phyloP scores from a whole-genome alignment of 1,284 basidiomycete species.

The Puccinia novopanici region DNA sequence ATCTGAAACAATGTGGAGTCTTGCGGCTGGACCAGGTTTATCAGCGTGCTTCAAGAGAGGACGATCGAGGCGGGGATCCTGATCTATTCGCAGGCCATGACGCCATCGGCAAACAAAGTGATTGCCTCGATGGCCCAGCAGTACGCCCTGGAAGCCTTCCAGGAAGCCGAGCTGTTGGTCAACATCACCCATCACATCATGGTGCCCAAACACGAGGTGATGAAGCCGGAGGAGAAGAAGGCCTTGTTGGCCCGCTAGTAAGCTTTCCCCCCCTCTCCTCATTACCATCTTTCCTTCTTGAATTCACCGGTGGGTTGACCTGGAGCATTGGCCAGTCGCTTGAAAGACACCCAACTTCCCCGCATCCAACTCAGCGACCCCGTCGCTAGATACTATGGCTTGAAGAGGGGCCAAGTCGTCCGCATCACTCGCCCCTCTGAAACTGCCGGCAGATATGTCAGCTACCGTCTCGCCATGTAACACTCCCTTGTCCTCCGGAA shows the following conservation, averaged over 20 bases:
- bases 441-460: conserved; percentile 91
- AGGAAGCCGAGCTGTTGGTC: conserved; percentile 91
- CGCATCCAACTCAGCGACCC: conserved; percentile 95
- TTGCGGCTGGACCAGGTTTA: conserved; percentile 75
- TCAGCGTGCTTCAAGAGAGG: conserved; percentile 83
- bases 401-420: conserved; percentile 92
- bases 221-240: conserved; percentile 83
- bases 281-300: background rate
- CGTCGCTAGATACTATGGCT: conserved; percentile 94
- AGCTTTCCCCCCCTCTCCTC: conserved; percentile 59
- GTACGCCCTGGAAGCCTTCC: conserved; percentile 92
- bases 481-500: background rate
- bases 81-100: conserved; percentile 94
- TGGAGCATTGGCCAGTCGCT: too few species aligned
- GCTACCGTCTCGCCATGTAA: conserved; percentile 70
- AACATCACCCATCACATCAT: conserved; percentile 93
- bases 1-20: too few species aligned
- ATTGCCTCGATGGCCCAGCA: conserved; percentile 81
- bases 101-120: conserved; percentile 90
- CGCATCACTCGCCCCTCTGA: conserved; percentile 97
- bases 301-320: too few species aligned
- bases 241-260: conserved; percentile 87
- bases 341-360: conserved; percentile 97
- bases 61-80: conserved; percentile 88
- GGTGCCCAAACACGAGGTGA: conserved; percentile 89